A percentile compares a stretch with the other conserved stretches of the same genome.
These are phyloP conservation scores for Ilex aquifolium DNA, from an alignment of 257 asterid genomes.

Conservation along the genomic window DNA sequence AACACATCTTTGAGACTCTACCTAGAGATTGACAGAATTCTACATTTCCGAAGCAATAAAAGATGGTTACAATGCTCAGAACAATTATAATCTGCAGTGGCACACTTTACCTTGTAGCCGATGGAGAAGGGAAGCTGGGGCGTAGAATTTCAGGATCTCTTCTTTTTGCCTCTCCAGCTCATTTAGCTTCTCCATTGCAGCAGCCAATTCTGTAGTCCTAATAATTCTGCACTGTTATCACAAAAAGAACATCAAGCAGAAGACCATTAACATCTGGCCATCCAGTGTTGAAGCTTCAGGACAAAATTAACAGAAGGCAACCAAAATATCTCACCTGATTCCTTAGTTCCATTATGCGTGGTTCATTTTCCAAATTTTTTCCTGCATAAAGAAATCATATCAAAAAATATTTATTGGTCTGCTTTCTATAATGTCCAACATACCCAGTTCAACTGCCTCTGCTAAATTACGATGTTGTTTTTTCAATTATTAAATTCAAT, in stretches of 20 bases:
- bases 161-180: conserved; percentile 74
- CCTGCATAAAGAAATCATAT: conserved; percentile 28
- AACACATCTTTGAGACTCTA: neutral
- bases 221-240: conserved; percentile 77
- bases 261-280: neutral
- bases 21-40: neutral
- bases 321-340: conserved; percentile 16
- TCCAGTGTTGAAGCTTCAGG: conserved; percentile 3
- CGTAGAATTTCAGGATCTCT: conserved; percentile 50
- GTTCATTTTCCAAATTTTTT: conserved; percentile 85
- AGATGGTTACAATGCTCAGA: no score
- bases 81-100: no score
- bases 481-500: no score
- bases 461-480: no score
- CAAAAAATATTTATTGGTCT: no score
- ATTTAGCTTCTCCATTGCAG: conserved; percentile 83
- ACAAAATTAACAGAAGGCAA: neutral
- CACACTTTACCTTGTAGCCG: conserved; percentile 54
- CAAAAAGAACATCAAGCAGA: conserved; percentile 15
- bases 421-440: no score
- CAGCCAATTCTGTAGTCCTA: conserved; percentile 87
- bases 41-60: no score
- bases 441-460: no score
- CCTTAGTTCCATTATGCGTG: conserved; percentile 82
- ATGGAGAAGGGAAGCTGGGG: conserved; percentile 75